phyloP scores from a whole-genome alignment of 1,139 yeast species.

The Debaryomyces sp. region DNA sequence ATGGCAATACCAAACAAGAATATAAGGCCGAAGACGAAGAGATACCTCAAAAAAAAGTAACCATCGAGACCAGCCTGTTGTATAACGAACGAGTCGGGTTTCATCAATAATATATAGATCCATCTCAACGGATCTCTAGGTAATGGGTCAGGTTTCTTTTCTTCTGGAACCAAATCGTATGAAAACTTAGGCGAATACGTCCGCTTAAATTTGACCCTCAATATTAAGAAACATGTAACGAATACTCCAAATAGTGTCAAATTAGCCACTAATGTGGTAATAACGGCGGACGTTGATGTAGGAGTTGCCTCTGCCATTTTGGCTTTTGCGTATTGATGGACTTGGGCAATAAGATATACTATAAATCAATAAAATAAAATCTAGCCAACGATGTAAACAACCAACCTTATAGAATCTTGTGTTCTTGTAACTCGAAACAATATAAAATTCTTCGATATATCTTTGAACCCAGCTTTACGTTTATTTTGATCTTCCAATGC shows the following conservation, averaged over 20 bases:
- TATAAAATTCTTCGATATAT: too few relatives aligned
- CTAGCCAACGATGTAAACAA: neutral
- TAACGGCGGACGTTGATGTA: conserved; percentile 66
- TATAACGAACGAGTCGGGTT: conserved; percentile 65
- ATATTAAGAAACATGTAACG: conserved; percentile 51
- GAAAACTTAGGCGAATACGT: conserved; percentile 71
- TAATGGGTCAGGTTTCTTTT: conserved; percentile 61
- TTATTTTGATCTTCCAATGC: neutral
- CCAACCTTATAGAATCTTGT: neutral
- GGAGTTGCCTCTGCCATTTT: conserved; percentile 26
- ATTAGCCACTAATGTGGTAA: conserved; percentile 61
- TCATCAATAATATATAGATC: conserved; percentile 56
- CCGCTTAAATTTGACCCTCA: conserved; percentile 58
- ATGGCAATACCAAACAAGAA: conserved; percentile 43
- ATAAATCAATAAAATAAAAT: neutral
- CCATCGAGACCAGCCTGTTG: conserved; percentile 81
- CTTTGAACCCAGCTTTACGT: neutral
- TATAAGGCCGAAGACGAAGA: conserved; percentile 47
- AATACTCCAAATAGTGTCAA: conserved; percentile 56
- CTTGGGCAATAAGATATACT: neutral
- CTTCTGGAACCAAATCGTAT: conserved; percentile 59
- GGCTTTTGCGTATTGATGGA: neutral
- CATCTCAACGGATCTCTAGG: conserved; percentile 68
- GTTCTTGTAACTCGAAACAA: neutral
- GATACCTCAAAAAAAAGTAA: conserved; percentile 63